Conservation (phyloP, 2,329 filamentous ascomycete species). For the Epicoccum sorghinum region DNA sequence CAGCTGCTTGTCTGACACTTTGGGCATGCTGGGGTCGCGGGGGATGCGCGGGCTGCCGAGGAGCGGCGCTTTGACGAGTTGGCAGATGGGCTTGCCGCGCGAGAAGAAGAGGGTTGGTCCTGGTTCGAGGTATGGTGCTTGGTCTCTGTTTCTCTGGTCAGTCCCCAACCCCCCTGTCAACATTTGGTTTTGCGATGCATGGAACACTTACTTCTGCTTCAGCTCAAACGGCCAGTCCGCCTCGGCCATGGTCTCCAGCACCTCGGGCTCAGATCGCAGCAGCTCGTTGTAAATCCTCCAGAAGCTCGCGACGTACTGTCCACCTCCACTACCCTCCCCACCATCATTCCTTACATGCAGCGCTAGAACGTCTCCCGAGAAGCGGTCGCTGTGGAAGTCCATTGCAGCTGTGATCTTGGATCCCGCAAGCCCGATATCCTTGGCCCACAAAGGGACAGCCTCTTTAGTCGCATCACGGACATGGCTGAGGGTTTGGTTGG, state of each 20-base stretch:
- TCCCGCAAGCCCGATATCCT: slow-evolving; percentile 44
- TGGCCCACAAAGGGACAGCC: slow-evolving; percentile 39
- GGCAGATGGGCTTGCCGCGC: slow-evolving; percentile 43
- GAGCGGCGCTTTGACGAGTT: slow-evolving; percentile 47
- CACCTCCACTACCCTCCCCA: slow-evolving; percentile 36
- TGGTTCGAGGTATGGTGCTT: slow-evolving; percentile 38
- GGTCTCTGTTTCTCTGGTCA: slow-evolving; percentile 24
- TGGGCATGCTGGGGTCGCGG: slow-evolving; percentile 39
- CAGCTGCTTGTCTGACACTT: slow-evolving; percentile 34
- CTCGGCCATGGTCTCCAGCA: slow-evolving; percentile 44
- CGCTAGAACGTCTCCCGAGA: slow-evolving; percentile 46
- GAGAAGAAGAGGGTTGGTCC: slow-evolving; percentile 46
- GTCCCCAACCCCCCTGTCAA: neutral
- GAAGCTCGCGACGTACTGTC: slow-evolving; percentile 43
- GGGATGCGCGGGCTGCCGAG: slow-evolving; percentile 43
- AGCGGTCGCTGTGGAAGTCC: slow-evolving; percentile 48
- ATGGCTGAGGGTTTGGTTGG: slow-evolving; percentile 46
- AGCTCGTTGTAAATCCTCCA: slow-evolving; percentile 47
- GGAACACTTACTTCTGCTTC: slow-evolving; percentile 43
- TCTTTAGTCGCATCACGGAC: slow-evolving; percentile 46
- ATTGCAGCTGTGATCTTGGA: slow-evolving; percentile 46
- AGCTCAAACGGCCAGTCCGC: slow-evolving; percentile 47
- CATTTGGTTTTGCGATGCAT: neutral
- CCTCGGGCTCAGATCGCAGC: slow-evolving; percentile 38
- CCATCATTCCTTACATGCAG: slow-evolving; percentile 45